Conservation (phyloP, 1,139 yeast species). For the Pichia sp. region DNA sequence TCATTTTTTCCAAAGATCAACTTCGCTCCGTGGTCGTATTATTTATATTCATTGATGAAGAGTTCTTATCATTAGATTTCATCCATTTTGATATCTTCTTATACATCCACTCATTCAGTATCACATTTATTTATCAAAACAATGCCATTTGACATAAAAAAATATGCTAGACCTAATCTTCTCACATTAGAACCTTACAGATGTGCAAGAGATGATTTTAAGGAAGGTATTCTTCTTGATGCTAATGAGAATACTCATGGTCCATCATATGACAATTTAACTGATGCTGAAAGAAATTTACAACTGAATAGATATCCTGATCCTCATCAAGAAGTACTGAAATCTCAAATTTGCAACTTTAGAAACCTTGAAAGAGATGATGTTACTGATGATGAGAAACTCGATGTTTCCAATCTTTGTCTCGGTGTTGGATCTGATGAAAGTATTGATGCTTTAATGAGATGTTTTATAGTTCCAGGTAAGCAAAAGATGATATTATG, state of each 20-base stretch:
- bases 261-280: slow-evolving; percentile 51
- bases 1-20: neutral
- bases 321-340: slow-evolving; percentile 84
- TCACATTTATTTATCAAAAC: no score
- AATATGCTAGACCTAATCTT: slow-evolving; percentile 77
- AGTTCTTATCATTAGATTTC: no score
- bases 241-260: slow-evolving; percentile 97
- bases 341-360: slow-evolving; percentile 60
- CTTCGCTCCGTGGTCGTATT: neutral
- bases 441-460: slow-evolving; percentile 78
- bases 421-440: slow-evolving; percentile 98
- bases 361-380: slow-evolving; percentile 43
- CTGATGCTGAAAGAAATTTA: slow-evolving; percentile 32
- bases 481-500: slow-evolving; percentile 74
- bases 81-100: no score
- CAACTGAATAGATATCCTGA: slow-evolving; percentile 90
- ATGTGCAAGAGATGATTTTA: slow-evolving; percentile 92
- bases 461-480: slow-evolving; percentile 81
- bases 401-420: slow-evolving; percentile 67
- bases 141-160: slow-evolving; percentile 46
- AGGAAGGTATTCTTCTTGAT: slow-evolving; percentile 78
- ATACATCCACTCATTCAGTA: no score
- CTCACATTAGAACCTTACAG: slow-evolving; percentile 77
- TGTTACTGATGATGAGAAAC: slow-evolving; percentile 17
- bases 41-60: neutral